Percentiles rank a stretch among this genome's conserved stretches.
Evolutionary conservation across 2,329 filamentous ascomycete genomes (phyloP).

Genomic region (Zymoseptoria tritici): DNA sequence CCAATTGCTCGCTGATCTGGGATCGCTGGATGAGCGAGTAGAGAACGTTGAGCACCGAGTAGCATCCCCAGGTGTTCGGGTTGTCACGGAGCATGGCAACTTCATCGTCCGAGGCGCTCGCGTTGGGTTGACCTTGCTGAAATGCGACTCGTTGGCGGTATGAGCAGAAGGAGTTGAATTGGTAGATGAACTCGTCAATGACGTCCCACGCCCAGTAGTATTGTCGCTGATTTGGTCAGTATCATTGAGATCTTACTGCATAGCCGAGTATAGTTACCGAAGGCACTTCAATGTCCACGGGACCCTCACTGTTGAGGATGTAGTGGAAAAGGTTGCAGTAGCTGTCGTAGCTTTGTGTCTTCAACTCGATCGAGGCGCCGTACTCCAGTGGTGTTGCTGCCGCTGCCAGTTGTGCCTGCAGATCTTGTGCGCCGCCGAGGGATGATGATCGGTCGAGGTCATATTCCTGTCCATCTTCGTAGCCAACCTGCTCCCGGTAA

Average conservation of each 20-base stretch:
- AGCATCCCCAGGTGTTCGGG: slow-evolving; percentile 98
- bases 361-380: slow-evolving; percentile 88
- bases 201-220: slow-evolving; percentile 99
- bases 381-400: slow-evolving; percentile 94
- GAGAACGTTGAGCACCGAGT: slow-evolving; percentile 97
- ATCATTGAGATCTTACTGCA: neutral
- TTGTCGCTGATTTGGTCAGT: slow-evolving; percentile 41
- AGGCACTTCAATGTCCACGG: slow-evolving; percentile 91
- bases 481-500: slow-evolving; percentile 93
- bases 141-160: slow-evolving; percentile 90
- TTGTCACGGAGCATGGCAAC: slow-evolving; percentile 86
- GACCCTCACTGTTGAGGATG: slow-evolving; percentile 98
- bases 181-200: slow-evolving; percentile 99
- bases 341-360: slow-evolving; percentile 97
- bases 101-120: slow-evolving; percentile 79
- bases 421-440: slow-evolving; percentile 74
- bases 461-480: slow-evolving; percentile 60
- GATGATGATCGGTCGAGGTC: slow-evolving; percentile 65
- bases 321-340: slow-evolving; percentile 99
- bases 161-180: slow-evolving; percentile 98
- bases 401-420: slow-evolving; percentile 83
- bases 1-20: slow-evolving; percentile 95
- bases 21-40: slow-evolving; percentile 98
- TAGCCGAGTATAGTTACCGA: slow-evolving; percentile 58
- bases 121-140: slow-evolving; percentile 34